Base-by-base conservation (phyloP, 2,329 filamentous ascomycete species). In the Verticillium dahliae region DNA sequence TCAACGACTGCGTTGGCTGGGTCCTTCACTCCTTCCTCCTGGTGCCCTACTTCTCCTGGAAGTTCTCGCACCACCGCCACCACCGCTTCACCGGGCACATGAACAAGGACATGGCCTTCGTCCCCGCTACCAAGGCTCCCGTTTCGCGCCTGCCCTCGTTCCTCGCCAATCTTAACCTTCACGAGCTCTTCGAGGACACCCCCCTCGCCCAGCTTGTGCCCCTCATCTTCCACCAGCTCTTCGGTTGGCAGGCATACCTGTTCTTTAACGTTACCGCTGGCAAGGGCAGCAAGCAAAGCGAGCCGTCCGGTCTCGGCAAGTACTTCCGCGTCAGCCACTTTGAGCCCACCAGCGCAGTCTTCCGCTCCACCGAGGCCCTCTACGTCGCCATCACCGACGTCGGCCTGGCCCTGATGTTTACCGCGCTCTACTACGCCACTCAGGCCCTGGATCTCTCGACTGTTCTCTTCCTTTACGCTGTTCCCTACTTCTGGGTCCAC, bases 31-130 rank as follows among this genome's bases (percentile, higher is more conserved):
- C 85, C 6, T 78, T 81, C 62, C 79, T 90, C 45, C 73, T 88
- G 64, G 87, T 89, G 2, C 89, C 89, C 3, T 91, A 87, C 76
- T 90, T 90, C 76, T 86, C 84, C 57, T 91, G 88, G 88, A 86
- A 89, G 75, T 86, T 85, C 71, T 87, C 83, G 37, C 89, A 91
- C 73, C 81, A 82, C 62, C 82, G 87, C 58, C 89, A 91, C 74
- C 89, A 91, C 76, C 83, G 83, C 66, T 88, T 84, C 74, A 86
- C 85, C 55, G 85, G 85, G 66, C 83, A 90, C 75, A 85, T 89
- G 76, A 81, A 86, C 62, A 86, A 85, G 76, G 87, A 90, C 71
- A 87, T 86, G 71, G 85, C 82, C 22, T 88, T 87, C 63, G 85
- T 88, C 15, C 85, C 85, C 56, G 74, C 75, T 65, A 81, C 77